Base-by-base conservation (phyloP, 108 stramenopile genomes). In the Nitzschia inconspicua region DNA sequence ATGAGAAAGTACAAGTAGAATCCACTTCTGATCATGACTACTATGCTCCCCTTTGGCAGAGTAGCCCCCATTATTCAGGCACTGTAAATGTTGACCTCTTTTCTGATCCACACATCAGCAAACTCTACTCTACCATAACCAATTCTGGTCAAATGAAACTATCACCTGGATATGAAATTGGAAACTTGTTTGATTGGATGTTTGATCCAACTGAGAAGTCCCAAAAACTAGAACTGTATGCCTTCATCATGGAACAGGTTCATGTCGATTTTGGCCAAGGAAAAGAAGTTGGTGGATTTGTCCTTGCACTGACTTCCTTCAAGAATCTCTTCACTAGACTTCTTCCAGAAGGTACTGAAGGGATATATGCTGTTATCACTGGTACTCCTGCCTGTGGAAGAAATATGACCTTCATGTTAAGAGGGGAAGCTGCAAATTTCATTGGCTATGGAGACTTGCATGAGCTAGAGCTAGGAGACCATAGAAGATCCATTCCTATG, bases 21-120 rank as follows among this genome's bases (percentile, higher is more conserved):
- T 30, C 56, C n/a, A 4, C 10, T 27, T 14, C 47, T 25, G 68
- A 28, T 26, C 41, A 29, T 39, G 16, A 23, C 34, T 59, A 40
- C 20, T 44, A 49, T 41, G 41, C 60, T 19, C 73, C 73, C n/a
- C 23, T 60, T 16, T 74, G 73, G 73, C 73, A 74, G 31, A 41
- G 4, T 25, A 50, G 31, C 28, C 73, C 73, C 1, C 32, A 41
- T 1, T 20, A 52, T n/a, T 41, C 22, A 22, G n/a, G 6, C 28
- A 29, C 29, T 4, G 47, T 72, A 39, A 72, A 72, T 37, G 8
- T 53, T 5, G 55, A 72, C 40, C 9, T 57, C 4, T 11, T 46
- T n/a, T 59, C 71, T 19, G 31, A 52, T 28, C 57, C 52, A 4
- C 29, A 30, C 10, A 13, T 60, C 22, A 47, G 11, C 3, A 41